A percentile compares a stretch with the other conserved stretches of the same genome.
These are phyloP conservation scores for Cylindrodendrum hubeiense DNA, from an alignment of 2,329 filamentous ascomycete species.

Conservation along the genomic window DNA sequence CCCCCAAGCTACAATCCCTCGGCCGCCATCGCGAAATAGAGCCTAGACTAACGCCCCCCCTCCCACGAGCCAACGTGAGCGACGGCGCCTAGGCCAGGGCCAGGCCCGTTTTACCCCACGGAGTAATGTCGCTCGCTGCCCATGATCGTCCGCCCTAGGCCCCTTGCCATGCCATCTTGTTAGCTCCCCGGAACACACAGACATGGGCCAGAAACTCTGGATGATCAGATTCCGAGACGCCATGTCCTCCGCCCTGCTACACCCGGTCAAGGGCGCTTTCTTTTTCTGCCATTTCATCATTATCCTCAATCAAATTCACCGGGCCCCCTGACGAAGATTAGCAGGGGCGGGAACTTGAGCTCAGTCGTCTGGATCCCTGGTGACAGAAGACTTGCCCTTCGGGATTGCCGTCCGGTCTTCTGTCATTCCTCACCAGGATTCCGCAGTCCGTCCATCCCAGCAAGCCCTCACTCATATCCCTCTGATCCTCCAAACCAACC, in stretches of 20 bases:
- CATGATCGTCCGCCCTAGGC: conserved; percentile 16
- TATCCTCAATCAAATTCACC: background rate
- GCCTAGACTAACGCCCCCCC: background rate
- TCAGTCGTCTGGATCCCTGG: conserved; percentile 1
- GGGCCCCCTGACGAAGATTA: background rate
- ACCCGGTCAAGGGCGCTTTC: background rate
- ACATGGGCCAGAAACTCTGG: background rate
- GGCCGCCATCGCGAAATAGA: background rate
- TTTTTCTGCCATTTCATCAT: conserved; percentile 8
- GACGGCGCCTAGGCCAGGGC: conserved; percentile 1
- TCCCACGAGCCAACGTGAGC: background rate
- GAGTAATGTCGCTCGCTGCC: conserved; percentile 22
- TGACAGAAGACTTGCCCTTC: background rate
- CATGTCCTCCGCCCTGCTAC: background rate
- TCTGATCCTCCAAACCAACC: background rate
- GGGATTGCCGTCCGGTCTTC: background rate
- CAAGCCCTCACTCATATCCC: background rate
- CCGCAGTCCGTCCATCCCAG: background rate
- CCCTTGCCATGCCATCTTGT: conserved; percentile 7
- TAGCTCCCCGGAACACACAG: conserved; percentile 1
- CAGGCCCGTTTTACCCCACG: conserved; percentile 21
- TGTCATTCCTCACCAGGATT: background rate
- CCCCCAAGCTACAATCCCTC: background rate
- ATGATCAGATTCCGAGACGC: conserved; percentile 9
- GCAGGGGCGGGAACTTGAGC: conserved; percentile 19